A percentile compares a stretch with the other conserved stretches of the same genome.
phyloP scores from a whole-genome alignment of 2,329 filamentous ascomycete genomes.

The Calonectria henricotiae region DNA sequence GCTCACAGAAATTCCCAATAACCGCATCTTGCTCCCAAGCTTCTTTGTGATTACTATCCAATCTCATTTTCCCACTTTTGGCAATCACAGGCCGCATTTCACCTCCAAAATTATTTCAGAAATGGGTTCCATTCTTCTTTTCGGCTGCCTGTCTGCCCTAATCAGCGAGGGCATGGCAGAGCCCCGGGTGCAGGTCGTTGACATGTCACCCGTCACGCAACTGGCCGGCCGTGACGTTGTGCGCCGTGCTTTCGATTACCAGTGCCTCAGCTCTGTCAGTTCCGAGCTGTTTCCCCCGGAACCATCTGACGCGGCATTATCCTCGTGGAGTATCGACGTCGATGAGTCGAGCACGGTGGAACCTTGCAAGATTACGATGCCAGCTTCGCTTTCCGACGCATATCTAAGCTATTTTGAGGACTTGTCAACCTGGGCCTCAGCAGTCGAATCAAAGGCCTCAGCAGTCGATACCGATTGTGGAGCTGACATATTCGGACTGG shows the following conservation, averaged over 20 bases:
- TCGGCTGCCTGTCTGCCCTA: background rate
- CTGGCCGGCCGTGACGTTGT: background rate
- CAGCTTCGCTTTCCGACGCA: background rate
- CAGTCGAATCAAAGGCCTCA: background rate
- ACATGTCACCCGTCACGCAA: background rate
- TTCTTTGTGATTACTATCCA: too few relatives aligned
- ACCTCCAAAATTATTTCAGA: background rate
- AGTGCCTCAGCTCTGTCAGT: background rate
- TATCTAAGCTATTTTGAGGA: background rate
- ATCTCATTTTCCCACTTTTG: too few relatives aligned
- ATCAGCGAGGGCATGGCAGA: background rate
- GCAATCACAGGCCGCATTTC: background rate
- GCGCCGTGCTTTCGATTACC: background rate
- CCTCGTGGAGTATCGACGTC: background rate
- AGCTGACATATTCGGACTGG: background rate
- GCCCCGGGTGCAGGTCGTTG: background rate
- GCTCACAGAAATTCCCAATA: too few relatives aligned
- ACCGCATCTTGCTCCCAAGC: too few relatives aligned
- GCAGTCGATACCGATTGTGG: conserved; percentile 7
- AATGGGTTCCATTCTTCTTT: background rate
- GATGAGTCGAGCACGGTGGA: background rate
- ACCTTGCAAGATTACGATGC: background rate
- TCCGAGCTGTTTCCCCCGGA: background rate
- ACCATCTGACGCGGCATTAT: background rate
- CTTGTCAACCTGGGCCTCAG: background rate